Base-by-base conservation (phyloP, 2,329 filamentous ascomycete species). In the Magnaporthiopsis rhizophila region DNA sequence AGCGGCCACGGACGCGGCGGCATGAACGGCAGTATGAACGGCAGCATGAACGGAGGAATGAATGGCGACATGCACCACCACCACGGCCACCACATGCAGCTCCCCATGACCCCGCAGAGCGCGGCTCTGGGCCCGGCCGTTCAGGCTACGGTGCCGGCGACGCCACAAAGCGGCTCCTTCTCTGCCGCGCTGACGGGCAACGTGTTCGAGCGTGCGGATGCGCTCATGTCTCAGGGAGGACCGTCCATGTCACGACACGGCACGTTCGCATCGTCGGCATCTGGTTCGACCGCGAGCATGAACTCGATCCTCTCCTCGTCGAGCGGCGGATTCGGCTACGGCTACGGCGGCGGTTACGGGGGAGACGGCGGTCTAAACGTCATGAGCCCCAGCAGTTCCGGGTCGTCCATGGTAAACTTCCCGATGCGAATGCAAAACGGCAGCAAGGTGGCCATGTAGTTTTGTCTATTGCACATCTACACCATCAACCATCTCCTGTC, bases 101-200 rank as follows among this genome's bases (percentile, higher is more conserved):
- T 92, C 53, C 92, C 93, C 11, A 92, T 95, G 71, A 97, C 93
- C 1, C 93, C 94, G 9, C 84, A 97, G 67, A 95, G 91, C 70
- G 93, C 92, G 21, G 93, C 93, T 1, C 81, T 97, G 6, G 94
- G 93, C 0, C 92, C 93, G 7, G 93, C 93, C 26, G 91, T 92
- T 64, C 92, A 96, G 75, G 92, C 93, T 0, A 97, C 92, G 0
- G 88, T 97, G 13, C 90, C 91, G 4, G 90, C 84, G 3, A 91
- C 86, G 0, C 86, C 86, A 12, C 81, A 86, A 71, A 84, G 79
- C 66, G 81, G 77, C 2, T 83, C 83, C 0, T 86, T 87, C 70
- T 79, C 80, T 9, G 76, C 77, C 21, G 79, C 81, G 1, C 86
- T 87, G 66, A 77, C 79, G 2, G 83, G 84, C 13, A 80, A 84